Base-by-base conservation (phyloP, 768 basidiomycete genomes). In the Hericium rajendrae region DNA sequence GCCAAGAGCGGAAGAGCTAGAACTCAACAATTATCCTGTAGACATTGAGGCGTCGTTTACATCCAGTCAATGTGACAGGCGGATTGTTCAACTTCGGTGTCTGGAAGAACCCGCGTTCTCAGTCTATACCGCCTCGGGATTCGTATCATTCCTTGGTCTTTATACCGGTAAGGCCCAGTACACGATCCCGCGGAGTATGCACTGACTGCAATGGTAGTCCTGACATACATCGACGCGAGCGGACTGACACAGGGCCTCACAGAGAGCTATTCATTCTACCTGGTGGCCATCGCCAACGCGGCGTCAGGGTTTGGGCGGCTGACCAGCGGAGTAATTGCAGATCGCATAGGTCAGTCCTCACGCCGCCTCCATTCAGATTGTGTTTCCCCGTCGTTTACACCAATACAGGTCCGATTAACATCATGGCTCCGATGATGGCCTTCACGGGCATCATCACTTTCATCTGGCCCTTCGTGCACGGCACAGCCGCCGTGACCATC, bases 221-320 rank as follows among this genome's bases (percentile, higher is more conserved):
- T 88, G 51, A 88, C 81, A 0, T 90, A 86, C 61, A 77, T 87
- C 56, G 78, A 81, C 51, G 71, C 81, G 50, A 83, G 80, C 65
- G 83, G 84, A 3, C 67, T 71, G 0, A 65, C 69, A 10, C 69
- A 75, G 8, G 83, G 84, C 2, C 69, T 87, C 48, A 68, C 76
- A 2, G 59, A 66, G 0, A 68, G 77, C 38, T 78, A 86, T 54
- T 70, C 81, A 0, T 82, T 84, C 67, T 89, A 89, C 63, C 71
- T 86, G 11, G 69, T 87, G 13, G 73, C 87, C 0, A 79, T 91
- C 53, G 80, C 82, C 2, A 91, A 91, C 62, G 84, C 78, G 0
- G 73, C 78, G 40, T 85, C 84, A 1, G 71, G 81, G 2, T 71
- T 86, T 28, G 87, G 86, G 6, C 79, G 89, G 13, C 71, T 83